Evolutionary conservation across 164 flowering plant species (phyloP), one percentile per base, ranked within the genome.

Genomic region (Annona squamosa): DNA sequence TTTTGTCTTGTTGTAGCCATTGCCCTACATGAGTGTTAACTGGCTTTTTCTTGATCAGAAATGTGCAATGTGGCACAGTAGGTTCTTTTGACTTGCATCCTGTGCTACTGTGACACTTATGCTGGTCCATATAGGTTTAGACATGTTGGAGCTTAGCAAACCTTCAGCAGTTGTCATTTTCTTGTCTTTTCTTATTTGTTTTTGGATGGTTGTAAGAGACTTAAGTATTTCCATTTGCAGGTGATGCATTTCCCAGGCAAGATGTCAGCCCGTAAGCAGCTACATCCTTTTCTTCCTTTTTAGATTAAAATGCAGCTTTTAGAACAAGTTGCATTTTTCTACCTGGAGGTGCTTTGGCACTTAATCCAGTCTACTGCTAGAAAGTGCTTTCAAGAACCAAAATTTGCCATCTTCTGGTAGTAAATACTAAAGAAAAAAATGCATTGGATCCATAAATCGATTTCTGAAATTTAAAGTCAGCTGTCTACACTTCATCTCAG

Each of bases 241-340:
- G 77, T 69, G 77, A 75, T 46, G 70, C 73, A 10, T 26, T 12
- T 46, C 18, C 61, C 4, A 37, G 19, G 61, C 46, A 46, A 59
- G 77, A 74, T 2, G 2, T 42, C 17, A 13, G 42, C 13, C 62
- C 5, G 77, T 74, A 61, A 69, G 72, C 61, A 37, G 18, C 75
- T 42, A 7, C 46, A 5, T 52, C 59, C 13, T 52, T 10, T 52
- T 52, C 2, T 52, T 9, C 9, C 13, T 52, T 10, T 52, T 52
- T 52, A 10, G 0, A 16, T 9, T 9, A 16, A 52, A 52, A 10
- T 52, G 9, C 9, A 52, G 9, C 59, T 52, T 26, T 26, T 26
- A 26, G 37, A 26, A 26, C 37, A 26, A 26, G 37, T 26, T 26
- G 37, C 37, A 26, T 26, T 26, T 26, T 26, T 26, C 37, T 26